Evolutionary conservation across 768 basidiomycete genomes (phyloP).

Genomic region (Cubamyces lactineus): DNA sequence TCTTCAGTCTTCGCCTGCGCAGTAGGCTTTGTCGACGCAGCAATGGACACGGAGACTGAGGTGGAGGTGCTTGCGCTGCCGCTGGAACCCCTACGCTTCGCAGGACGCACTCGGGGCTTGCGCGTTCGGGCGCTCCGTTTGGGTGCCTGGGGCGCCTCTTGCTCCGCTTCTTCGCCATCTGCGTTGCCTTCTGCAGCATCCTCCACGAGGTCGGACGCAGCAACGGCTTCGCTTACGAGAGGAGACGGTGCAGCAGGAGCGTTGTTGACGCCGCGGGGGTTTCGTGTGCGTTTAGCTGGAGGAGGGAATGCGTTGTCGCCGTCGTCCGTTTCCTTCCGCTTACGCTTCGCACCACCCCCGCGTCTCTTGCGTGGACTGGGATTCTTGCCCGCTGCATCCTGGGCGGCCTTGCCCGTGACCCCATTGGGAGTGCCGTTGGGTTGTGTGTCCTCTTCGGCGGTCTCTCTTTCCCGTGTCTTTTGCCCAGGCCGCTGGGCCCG

Average conservation of each 20-base stretch:
- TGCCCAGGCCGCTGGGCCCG: conserved; percentile 52
- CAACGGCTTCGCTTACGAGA: conserved; percentile 40
- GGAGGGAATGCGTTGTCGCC: conserved; percentile 66
- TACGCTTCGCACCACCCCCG: conserved; percentile 54
- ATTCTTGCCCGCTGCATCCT: conserved; percentile 31
- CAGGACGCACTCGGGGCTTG: conserved; percentile 38
- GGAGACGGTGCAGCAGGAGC: conserved; percentile 30
- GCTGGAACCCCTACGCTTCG: conserved; percentile 49
- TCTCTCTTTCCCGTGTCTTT: conserved; percentile 50
- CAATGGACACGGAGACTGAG: conserved; percentile 39
- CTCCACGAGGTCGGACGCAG: conserved; percentile 39
- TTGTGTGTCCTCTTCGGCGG: conserved; percentile 33
- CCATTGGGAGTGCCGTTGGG: conserved; percentile 34
- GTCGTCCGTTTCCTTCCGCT: conserved; percentile 62
- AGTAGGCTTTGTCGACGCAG: conserved; percentile 30
- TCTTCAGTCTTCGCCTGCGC: conserved; percentile 5
- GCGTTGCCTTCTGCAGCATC: conserved; percentile 28
- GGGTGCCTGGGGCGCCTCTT: conserved; percentile 39
- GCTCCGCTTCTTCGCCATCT: conserved; percentile 42
- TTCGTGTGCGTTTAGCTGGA: conserved; percentile 62
- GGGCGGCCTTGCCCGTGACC: conserved; percentile 34
- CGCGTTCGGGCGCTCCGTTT: conserved; percentile 53
- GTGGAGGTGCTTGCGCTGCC: conserved; percentile 51
- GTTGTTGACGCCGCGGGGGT: conserved; percentile 47
- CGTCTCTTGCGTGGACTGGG: conserved; percentile 55